Conservation (phyloP, 2,329 filamentous ascomycete genomes). For the Penicillium sp. region DNA sequence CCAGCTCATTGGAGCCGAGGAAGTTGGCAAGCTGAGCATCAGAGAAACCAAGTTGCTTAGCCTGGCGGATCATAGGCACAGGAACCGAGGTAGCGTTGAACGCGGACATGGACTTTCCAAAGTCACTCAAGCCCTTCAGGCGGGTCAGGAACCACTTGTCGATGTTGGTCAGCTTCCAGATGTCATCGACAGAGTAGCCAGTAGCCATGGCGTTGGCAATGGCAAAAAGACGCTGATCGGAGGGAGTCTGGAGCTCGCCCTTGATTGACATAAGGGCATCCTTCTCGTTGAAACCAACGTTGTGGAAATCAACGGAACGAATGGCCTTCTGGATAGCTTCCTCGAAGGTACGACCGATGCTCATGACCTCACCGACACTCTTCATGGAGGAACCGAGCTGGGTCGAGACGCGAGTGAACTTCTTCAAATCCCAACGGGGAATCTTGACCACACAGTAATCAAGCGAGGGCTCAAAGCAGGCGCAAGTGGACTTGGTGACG, state of each 20-base stretch:
- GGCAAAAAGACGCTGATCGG: slow-evolving; percentile 94
- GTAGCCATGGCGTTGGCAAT: slow-evolving; percentile 97
- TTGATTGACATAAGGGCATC: slow-evolving; percentile 93
- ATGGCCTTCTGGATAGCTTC: slow-evolving; percentile 99
- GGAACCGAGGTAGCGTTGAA: slow-evolving; percentile 68
- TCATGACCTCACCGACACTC: slow-evolving; percentile 99
- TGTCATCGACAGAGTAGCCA: slow-evolving; percentile 92
- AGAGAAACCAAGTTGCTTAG: slow-evolving; percentile 92
- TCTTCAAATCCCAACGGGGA: slow-evolving; percentile 97
- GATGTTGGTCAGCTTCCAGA: slow-evolving; percentile 97
- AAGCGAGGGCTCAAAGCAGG: slow-evolving; percentile 96
- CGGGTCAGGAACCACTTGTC: slow-evolving; percentile 98
- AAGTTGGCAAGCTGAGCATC: slow-evolving; percentile 93
- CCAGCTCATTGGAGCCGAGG: slow-evolving; percentile 91
- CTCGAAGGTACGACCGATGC: slow-evolving; percentile 93
- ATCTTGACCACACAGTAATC: slow-evolving; percentile 99
- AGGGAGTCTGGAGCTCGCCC: slow-evolving; percentile 93
- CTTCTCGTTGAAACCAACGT: slow-evolving; percentile 91
- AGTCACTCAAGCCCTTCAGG: slow-evolving; percentile 87
- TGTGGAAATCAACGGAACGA: slow-evolving; percentile 90
- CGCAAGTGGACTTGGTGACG: slow-evolving; percentile 92
- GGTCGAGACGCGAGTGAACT: slow-evolving; percentile 95
- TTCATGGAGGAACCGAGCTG: slow-evolving; percentile 98
- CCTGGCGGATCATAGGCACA: slow-evolving; percentile 69
- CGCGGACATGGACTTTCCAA: slow-evolving; percentile 74